These are phyloP conservation scores for Curvularia lunata DNA, from an alignment of 2,329 filamentous ascomycete genomes.

Conservation along the genomic window DNA sequence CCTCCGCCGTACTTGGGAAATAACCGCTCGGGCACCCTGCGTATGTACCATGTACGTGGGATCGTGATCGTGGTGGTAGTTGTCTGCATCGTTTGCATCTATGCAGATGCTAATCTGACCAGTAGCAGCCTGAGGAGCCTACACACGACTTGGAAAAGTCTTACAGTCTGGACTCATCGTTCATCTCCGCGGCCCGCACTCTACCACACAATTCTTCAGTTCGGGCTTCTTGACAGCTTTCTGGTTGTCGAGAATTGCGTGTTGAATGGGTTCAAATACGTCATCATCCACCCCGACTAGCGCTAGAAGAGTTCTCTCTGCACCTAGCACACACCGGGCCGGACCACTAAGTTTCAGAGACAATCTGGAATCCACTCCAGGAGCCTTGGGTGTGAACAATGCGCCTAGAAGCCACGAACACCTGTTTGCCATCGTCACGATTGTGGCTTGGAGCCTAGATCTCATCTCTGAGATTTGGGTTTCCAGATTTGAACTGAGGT, in stretches of 20 bases:
- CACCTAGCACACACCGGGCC: neutral
- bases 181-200: neutral
- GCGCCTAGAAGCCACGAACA: neutral
- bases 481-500: neutral
- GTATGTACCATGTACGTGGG: too few relatives aligned
- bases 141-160: neutral
- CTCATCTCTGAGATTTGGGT: neutral
- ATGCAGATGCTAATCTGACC: neutral
- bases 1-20: neutral
- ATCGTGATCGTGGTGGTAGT: neutral
- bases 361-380: neutral
- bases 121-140: neutral
- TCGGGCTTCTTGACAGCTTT: neutral
- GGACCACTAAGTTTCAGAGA: neutral
- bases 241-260: neutral
- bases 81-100: neutral
- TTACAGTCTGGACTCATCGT: neutral
- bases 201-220: neutral
- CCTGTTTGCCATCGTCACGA: neutral
- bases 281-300: neutral
- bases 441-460: neutral
- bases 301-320: slow-evolving; percentile 4
- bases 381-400: neutral
- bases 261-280: neutral
- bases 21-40: neutral